A percentile compares a stretch with the other conserved stretches of the same genome.
phyloP scores from a whole-genome alignment of 257 asterid species.

The Solanum corneliomulleri region DNA sequence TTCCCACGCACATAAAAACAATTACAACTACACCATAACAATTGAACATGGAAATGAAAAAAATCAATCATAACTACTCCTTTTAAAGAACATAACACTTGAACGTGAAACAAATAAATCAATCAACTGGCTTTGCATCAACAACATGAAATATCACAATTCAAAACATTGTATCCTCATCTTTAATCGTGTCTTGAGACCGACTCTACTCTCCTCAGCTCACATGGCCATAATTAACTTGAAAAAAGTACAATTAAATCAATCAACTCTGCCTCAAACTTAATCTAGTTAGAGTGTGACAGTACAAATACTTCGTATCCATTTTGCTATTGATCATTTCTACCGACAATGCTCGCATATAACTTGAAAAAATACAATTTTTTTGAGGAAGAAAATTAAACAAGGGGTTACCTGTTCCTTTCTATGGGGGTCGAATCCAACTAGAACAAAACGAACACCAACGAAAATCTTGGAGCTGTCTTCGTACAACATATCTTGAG shows the following conservation, averaged over 20 bases:
- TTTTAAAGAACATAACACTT: neutral
- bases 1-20: neutral
- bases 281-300: neutral
- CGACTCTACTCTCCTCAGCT: neutral
- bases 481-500: conserved; percentile 13
- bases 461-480: conserved; percentile 30
- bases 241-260: neutral
- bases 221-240: neutral
- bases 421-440: conserved; percentile 41
- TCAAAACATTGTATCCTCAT: neutral
- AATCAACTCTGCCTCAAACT: neutral
- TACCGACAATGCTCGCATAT: neutral
- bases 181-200: neutral
- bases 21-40: neutral
- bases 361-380: neutral
- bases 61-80: neutral
- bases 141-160: neutral
- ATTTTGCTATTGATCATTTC: neutral
- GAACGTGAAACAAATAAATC: neutral
- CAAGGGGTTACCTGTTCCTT: conserved; percentile 30
- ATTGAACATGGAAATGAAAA: neutral
- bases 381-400: neutral
- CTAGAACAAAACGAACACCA: conserved; percentile 54
- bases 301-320: neutral
- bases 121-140: neutral